These are phyloP conservation scores for Tetrapisispora taiwanensis DNA, from an alignment of 805 yeast species.

Conservation along the genomic window DNA sequence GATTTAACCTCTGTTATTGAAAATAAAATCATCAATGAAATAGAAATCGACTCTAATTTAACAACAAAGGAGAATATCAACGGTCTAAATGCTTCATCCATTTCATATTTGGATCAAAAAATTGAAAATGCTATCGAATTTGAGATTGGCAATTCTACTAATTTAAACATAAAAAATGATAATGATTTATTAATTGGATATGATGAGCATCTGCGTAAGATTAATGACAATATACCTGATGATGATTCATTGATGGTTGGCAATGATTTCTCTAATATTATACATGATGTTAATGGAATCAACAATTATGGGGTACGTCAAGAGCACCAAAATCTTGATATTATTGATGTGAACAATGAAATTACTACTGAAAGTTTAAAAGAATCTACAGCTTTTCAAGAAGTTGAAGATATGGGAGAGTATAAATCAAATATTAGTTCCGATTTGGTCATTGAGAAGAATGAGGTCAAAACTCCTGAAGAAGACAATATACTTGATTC, in stretches of 20 bases:
- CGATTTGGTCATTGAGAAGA: too few species aligned
- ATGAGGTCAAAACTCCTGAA: too few species aligned
- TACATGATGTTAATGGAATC: background rate
- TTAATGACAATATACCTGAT: background rate
- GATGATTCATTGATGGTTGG: background rate
- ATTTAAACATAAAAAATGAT: background rate
- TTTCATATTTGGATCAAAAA: background rate
- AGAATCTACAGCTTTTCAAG: too few species aligned
- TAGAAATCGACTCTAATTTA: background rate
- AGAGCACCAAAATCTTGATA: too few species aligned
- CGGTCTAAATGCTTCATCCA: background rate
- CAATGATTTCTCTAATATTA: too few species aligned
- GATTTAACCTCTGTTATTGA: background rate
- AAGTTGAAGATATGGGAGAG: too few species aligned
- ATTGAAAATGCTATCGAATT: background rate
- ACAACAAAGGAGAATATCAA: background rate
- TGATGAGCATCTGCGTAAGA: too few species aligned
- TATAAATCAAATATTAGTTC: too few species aligned
- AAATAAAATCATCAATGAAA: background rate
- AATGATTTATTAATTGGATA: background rate
- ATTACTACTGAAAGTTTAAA: too few species aligned
- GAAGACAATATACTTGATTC: too few species aligned
- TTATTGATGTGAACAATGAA: too few species aligned
- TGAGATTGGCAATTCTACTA: background rate
- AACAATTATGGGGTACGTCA: too few species aligned